phyloP scores from a whole-genome alignment of 306 rosid species.

The Lablab purpureus region DNA sequence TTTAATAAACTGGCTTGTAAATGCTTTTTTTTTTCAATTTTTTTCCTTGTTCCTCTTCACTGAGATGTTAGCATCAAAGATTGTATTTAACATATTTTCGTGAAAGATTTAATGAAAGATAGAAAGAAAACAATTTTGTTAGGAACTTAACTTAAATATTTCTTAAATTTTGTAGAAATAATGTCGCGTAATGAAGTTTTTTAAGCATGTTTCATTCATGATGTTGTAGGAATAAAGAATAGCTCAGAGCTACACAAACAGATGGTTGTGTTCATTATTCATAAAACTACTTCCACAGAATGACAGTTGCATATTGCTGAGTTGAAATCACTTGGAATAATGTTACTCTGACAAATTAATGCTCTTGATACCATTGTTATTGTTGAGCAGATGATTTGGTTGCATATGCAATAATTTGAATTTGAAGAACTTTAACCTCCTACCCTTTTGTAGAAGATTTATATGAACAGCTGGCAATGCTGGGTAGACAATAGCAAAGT shows the following conservation, averaged over 20 bases:
- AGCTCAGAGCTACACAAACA: background rate
- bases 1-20: too few species aligned
- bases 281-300: background rate
- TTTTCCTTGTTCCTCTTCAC: too few species aligned
- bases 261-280: background rate
- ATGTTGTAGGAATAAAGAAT: background rate
- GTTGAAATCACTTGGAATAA: background rate
- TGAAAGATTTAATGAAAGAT: too few species aligned
- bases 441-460: background rate
- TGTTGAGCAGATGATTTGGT: background rate
- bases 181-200: background rate
- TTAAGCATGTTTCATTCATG: background rate
- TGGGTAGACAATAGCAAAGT: background rate
- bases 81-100: too few species aligned
- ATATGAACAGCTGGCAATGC: background rate
- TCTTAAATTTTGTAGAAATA: too few species aligned
- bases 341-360: background rate
- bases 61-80: too few species aligned
- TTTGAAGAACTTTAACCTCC: background rate
- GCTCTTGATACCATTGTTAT: background rate
- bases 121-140: too few species aligned
- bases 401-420: background rate
- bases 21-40: too few species aligned
- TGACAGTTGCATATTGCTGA: background rate
- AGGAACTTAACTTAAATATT: too few species aligned